Percentiles rank a stretch among this genome's conserved stretches.
phyloP scores from a whole-genome alignment of 2,329 filamentous ascomycete genomes.

The Fusarium keratoplasticum region DNA sequence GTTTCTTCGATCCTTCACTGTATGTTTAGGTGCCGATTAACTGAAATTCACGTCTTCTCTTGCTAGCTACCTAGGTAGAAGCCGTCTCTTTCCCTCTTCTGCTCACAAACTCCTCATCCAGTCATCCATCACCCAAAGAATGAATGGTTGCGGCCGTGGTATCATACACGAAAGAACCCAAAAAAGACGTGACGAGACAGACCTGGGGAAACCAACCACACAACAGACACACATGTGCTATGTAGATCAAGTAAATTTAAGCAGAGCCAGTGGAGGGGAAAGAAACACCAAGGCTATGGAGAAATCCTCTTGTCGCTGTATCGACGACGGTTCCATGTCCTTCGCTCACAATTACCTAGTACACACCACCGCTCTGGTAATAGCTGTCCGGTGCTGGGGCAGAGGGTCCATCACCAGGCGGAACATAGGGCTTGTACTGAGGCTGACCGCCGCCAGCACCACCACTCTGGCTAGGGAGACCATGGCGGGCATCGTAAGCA shows the following conservation, averaged over 20 bases:
- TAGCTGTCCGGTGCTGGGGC: conserved; percentile 67
- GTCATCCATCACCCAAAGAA: conserved; percentile 6
- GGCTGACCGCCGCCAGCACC: conserved; percentile 47
- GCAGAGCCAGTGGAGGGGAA: neutral
- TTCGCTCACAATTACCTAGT: conserved; percentile 27
- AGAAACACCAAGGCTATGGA: neutral
- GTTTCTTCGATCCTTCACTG: neutral
- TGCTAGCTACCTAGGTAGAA: neutral
- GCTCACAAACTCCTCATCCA: neutral
- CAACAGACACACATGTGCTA: neutral
- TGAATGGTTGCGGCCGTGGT: conserved; percentile 1
- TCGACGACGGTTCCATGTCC: neutral
- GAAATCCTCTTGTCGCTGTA: neutral
- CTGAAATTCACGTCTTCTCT: neutral
- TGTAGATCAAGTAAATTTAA: neutral
- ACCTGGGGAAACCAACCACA: neutral
- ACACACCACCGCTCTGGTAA: conserved; percentile 61
- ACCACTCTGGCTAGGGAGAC: conserved; percentile 60
- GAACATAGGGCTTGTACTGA: conserved; percentile 72
- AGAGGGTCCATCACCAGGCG: conserved; percentile 59
- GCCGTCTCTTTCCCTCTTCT: neutral
- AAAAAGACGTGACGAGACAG: neutral
- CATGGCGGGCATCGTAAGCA: conserved; percentile 62
- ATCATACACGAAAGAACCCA: conserved; percentile 1
- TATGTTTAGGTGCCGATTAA: neutral